Evolutionary conservation across 2,329 filamentous ascomycete species (phyloP), one percentile per base, ranked within the genome.

Genomic region (Cordyceps farinosa): DNA sequence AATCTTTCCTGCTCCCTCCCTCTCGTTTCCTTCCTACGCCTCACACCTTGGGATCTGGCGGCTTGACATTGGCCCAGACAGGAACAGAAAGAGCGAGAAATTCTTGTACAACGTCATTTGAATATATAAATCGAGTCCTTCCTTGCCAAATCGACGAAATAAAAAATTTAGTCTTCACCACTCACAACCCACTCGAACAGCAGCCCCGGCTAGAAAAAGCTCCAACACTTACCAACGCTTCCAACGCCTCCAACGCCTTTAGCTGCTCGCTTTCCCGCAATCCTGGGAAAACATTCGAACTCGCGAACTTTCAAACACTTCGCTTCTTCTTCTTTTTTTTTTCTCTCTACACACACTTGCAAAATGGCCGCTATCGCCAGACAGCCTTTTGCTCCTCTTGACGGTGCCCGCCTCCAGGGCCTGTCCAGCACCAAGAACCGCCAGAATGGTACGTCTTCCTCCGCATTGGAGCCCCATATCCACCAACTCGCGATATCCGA

Each of bases 361-460:
- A 72, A 71, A 70, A 87, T 87, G 84, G 82, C 84, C 73, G 75
- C 83, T 68, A 69, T 83, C 66, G 78, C 81, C 66, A 86, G 90
- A 71, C 89, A 91, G 77, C 90, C 90, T 6, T 92, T 93, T 75
- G 90, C 87, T 72, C 88, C 88, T 55, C 81, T 93, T 61, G 86
- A 90, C 72, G 82, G 82, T 69, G 79, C 87, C 63, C 86, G 90
- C 68, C 81, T 93, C 32, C 88, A 91, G 75, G 86, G 81, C 67
- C 79, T 94, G 70, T 88, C 87, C 32, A 91, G 87, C 76, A 77
- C 88, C 57, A 94, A 92, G 81, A 93, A 93, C 75, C 82, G 87
- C 75, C 90, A 93, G 73, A 88, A 88, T 80, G 83, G 86, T 89
- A 83, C 69, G 83, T 80, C 8, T 32, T 9, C 48, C 57, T 10